Evolutionary conservation across 2,329 filamentous ascomycete genomes (phyloP), one percentile per base, ranked within the genome.

Genomic region (Graphium sp.): DNA sequence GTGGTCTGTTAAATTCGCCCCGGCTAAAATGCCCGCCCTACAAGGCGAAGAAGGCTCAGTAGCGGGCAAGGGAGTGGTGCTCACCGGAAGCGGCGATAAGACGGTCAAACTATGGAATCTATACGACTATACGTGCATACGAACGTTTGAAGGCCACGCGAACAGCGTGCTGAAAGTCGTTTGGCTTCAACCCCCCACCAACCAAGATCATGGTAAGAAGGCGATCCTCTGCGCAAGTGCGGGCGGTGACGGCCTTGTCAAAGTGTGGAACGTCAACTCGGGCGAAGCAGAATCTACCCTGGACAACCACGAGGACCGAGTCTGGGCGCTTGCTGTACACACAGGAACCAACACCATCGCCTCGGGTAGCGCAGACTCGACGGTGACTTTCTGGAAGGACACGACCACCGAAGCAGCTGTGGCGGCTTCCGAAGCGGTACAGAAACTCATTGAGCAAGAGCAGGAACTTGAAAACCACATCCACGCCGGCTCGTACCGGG

Each of bases 71-170:
- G 87, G 87, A 3, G 64, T 93, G 25, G 61, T 93, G 9, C 66
- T 92, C 17, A 95, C 89, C 1, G 89, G 84, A 20, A 91, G 82
- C 40, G 89, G 87, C 44, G 89, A 98, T 52, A 94, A 94, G 55
- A 95, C 83, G 0, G 69, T 95, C 43, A 91, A 92, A 49, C 66
- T 98, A 7, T 98, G 91, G 91, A 94, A 71, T 47, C 59, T 98
- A 35, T 67, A 76, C 3, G 85, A 93, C 51, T 98, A 94, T 53
- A 82, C 74, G 38, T 98, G 89, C 51, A 58, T 98, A 25, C 66
- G 87, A 32, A 95, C 89, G 0, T 89, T 95, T 32, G 91, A 98
- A 52, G 89, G 89, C 0, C 89, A 98, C 50, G 87, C 84, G 5
- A 91, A 95, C 55, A 93, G 81, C 41, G 80, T 98, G 3, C 60